Percentiles rank a stretch among this genome's conserved stretches.
Conservation (phyloP, 140 eudicot species). For the Ambrosia hybrid region DNA sequence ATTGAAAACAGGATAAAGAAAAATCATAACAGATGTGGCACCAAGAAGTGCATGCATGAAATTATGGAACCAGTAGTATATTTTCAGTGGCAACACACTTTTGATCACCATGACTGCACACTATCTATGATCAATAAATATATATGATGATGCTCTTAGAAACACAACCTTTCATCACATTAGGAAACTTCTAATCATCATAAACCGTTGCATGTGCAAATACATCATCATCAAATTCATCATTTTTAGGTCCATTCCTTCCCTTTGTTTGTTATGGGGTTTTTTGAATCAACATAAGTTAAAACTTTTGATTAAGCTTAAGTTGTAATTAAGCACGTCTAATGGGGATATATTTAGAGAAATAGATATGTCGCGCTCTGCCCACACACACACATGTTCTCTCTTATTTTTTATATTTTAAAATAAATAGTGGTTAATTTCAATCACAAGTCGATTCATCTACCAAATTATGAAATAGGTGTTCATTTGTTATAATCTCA, state of each 20-base stretch:
- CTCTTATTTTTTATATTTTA: too few relatives aligned
- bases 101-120: slow-evolving; percentile 31
- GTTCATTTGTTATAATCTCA: neutral
- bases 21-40: slow-evolving; percentile 22
- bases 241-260: neutral
- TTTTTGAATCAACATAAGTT: neutral
- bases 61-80: slow-evolving; percentile 12
- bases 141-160: slow-evolving; percentile 20
- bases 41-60: slow-evolving; percentile 21
- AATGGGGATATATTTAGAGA: too few relatives aligned
- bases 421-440: neutral
- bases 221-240: slow-evolving; percentile 27
- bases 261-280: neutral
- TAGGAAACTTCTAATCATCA: slow-evolving; percentile 32
- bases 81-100: slow-evolving; percentile 31
- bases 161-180: slow-evolving; percentile 29
- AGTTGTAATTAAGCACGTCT: too few relatives aligned
- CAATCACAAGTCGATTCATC: neutral
- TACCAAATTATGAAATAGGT: neutral
- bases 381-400: too few relatives aligned
- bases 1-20: slow-evolving; percentile 3
- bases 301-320: neutral
- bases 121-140: slow-evolving; percentile 19
- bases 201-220: slow-evolving; percentile 21
- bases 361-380: too few relatives aligned